A percentile compares a stretch with the other conserved stretches of the same genome.
Conservation (phyloP, 2,329 filamentous ascomycete genomes). For the Incumbomyces lentus region DNA sequence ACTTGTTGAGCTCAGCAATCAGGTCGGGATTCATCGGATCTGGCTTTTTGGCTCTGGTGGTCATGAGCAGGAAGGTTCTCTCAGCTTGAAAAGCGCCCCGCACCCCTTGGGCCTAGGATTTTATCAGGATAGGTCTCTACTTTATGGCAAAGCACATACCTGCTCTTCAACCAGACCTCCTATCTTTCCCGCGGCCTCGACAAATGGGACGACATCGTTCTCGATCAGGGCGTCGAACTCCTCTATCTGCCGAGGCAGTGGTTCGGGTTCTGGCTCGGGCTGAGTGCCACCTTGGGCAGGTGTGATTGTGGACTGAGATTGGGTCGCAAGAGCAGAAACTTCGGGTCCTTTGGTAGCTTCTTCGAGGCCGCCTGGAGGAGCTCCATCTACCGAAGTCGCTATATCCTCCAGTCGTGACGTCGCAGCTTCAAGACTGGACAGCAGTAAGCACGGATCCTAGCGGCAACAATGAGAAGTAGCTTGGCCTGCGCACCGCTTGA, state of each 20-base stretch:
- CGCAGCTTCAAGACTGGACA: constrained; percentile 78
- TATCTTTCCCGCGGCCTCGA: constrained; percentile 64
- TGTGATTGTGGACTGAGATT: constrained; percentile 25
- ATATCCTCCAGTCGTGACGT: constrained; percentile 96
- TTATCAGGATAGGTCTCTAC: neutral
- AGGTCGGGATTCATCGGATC: constrained; percentile 63
- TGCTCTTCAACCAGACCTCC: constrained; percentile 72
- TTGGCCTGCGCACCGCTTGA: constrained; percentile 68
- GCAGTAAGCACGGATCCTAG: constrained; percentile 15
- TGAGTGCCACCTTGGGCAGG: constrained; percentile 39
- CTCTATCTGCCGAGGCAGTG: constrained; percentile 65
- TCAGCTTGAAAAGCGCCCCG: constrained; percentile 67
- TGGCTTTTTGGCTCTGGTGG: constrained; percentile 87
- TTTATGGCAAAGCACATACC: constrained; percentile 43
- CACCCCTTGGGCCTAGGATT: constrained; percentile 42
- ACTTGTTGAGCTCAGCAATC: constrained; percentile 75
- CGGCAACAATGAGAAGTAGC: neutral
- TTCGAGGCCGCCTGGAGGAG: constrained; percentile 30
- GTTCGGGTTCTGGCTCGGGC: constrained; percentile 46
- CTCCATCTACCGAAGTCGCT: constrained; percentile 56
- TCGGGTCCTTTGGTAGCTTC: constrained; percentile 23
- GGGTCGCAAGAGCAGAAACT: constrained; percentile 25
- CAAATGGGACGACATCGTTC: constrained; percentile 64
- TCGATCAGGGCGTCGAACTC: constrained; percentile 76
- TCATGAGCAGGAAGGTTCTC: constrained; percentile 75